Evolutionary conservation across 495 filamentous ascomycete species (phyloP), one percentile per base, ranked within the genome.

Genomic region (Penicillium nucicola): DNA sequence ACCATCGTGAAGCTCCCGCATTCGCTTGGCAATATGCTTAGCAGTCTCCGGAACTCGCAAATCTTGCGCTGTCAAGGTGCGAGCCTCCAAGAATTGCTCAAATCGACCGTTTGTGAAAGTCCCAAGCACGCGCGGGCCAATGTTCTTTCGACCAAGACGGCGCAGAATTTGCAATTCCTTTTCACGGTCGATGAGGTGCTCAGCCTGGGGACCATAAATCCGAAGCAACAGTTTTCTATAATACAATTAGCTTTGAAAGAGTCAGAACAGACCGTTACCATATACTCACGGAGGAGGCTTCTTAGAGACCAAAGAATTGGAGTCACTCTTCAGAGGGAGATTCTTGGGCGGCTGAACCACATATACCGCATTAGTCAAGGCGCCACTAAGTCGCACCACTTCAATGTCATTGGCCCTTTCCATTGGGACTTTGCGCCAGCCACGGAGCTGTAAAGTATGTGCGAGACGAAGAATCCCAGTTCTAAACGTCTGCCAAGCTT

Each of bases 51-150:
- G 86, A 43, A 84, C 78, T 18, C 89, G 84, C 42, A 99, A 69
- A 61, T 96, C 90, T 10, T 79, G 71, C 3, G 85, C 75, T 1
- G 85, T 92, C 23, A 99, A 74, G 2, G 93, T 83, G 17, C 77
- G 76, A 1, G 95, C 89, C 60, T 96, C 79, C 57, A 93, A 87
- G 64, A 84, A 96, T 66, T 97, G 84, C 67, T 99, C 93, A 56
- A 99, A 97, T 15, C 93, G 84, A 14, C 93, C 93, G 60, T 99
- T 99, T 9, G 72, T 76, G 63, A 99, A 99, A 3, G 90, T 97
- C 9, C 95, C 93, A 0, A 97, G 75, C 12, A 99, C 74, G 15
- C 89, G 83, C 9, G 93, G 93, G 4, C 93, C 93, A 45, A 99
- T 99, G 50, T 86, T 86, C 78, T 96, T 93, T 30, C 87, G 81